Base-by-base conservation (phyloP, 2,329 filamentous ascomycete genomes). In the Periglandula ipomoeae region DNA sequence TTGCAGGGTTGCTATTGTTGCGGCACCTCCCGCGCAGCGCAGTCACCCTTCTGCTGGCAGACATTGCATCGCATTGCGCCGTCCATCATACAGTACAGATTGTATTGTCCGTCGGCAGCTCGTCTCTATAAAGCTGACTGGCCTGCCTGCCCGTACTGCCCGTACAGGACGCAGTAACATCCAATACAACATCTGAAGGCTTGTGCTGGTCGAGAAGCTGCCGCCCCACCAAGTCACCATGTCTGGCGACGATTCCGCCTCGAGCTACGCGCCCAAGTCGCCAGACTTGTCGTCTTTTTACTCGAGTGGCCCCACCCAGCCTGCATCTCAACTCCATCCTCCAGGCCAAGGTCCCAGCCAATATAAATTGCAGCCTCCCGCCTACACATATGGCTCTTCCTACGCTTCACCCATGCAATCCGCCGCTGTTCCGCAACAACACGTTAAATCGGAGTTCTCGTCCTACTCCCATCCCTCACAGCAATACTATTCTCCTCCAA, bases 201-300 rank as follows among this genome's bases (percentile, higher is more conserved):
- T n/a, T n/a, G n/a, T n/a, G 2, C 30, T 32, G 30, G 30, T 13
- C 22, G n/a, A 19, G 23, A 39, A 26, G 34, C 35, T 23, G 42
- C 24, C 48, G 42, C 48, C 35, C 22, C 41, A 17, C 30, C 7
- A 6, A 39, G 41, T 38, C 48, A 61, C 58, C 61, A 70, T 67
- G 67, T 77, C 78, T 69, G 68, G 70, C 60, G 72, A 71, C 60
- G 71, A 55, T 50, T 49, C 66, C 55, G 35, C 54, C 11, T 57
- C 58, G 20, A 68, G 65, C 52, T 80, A 79, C 66, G 75, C 73
- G 56, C 77, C 77, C 56, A 76, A 73, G 63, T 79, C 76, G 58
- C 77, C 77, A 60, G 76, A 80, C 67, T 71, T 80, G 55, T 79
- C 76, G 51, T 77, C 73, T 51, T 73, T 79, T 63, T 75, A 71